phyloP scores from a whole-genome alignment of 2,329 filamentous ascomycete species.

The Pseudogymnoascus destructans region DNA sequence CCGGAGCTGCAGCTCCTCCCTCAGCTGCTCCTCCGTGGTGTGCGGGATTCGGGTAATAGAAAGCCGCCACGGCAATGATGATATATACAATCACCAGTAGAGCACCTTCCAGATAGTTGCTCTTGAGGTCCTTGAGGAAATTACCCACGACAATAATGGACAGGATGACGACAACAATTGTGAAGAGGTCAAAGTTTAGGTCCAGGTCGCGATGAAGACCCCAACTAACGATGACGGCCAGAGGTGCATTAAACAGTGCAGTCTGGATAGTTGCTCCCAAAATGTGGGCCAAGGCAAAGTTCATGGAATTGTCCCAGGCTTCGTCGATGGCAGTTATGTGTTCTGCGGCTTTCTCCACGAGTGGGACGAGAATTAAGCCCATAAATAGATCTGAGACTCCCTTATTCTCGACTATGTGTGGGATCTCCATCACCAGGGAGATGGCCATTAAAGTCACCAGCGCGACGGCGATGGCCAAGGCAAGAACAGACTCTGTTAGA shows the following conservation, averaged over 20 bases:
- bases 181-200: slow-evolving; percentile 77
- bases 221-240: slow-evolving; percentile 78
- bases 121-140: slow-evolving; percentile 77
- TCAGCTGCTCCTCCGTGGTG: neutral
- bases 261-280: slow-evolving; percentile 83
- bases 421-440: slow-evolving; percentile 60
- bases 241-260: slow-evolving; percentile 72
- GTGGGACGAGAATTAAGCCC: slow-evolving; percentile 63
- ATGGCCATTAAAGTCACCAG: slow-evolving; percentile 64
- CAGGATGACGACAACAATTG: slow-evolving; percentile 67
- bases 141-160: slow-evolving; percentile 78
- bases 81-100: slow-evolving; percentile 60
- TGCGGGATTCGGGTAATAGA: slow-evolving; percentile 39
- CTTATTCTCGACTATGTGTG: slow-evolving; percentile 39
- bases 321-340: slow-evolving; percentile 76
- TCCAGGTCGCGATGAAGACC: slow-evolving; percentile 57
- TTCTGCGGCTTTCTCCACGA: slow-evolving; percentile 79
- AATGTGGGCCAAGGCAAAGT: slow-evolving; percentile 74
- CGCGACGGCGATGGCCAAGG: slow-evolving; percentile 48
- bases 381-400: slow-evolving; percentile 45
- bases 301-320: slow-evolving; percentile 73
- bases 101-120: slow-evolving; percentile 78
- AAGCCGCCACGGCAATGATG: slow-evolving; percentile 45
- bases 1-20: neutral
- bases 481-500: slow-evolving; percentile 56